Evolutionary conservation across 495 filamentous ascomycete species (phyloP).

Genomic region (Penicillium soppii): DNA sequence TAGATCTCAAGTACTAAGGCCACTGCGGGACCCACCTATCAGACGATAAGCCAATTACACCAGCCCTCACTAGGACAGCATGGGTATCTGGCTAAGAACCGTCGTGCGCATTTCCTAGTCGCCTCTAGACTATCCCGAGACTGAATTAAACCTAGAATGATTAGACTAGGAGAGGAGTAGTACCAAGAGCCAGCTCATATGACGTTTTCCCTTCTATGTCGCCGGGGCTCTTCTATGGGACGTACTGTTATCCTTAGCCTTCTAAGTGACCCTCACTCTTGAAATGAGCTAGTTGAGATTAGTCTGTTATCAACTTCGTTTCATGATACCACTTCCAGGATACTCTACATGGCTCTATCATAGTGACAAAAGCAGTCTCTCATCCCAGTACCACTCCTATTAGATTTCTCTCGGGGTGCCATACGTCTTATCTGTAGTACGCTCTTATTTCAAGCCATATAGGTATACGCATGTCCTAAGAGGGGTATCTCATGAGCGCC

Average conservation of each 20-base stretch:
- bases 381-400: constrained; percentile 2
- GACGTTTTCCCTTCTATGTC: constrained; percentile 2
- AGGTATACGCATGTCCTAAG: constrained; percentile 15
- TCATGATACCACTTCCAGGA: not conserved
- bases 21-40: too few relatives aligned
- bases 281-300: not conserved
- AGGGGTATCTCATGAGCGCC: constrained; percentile 15
- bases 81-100: too few relatives aligned
- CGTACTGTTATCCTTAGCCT: constrained; percentile 3
- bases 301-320: not conserved
- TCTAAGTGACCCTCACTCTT: not conserved
- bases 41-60: too few relatives aligned
- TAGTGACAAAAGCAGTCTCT: constrained; percentile 4
- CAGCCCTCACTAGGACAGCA: too few relatives aligned
- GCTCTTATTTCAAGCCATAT: constrained; percentile 2
- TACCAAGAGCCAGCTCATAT: constrained; percentile 5
- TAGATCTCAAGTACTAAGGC: too few relatives aligned
- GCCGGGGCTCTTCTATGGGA: constrained; percentile 1
- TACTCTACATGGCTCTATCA: constrained; percentile 3
- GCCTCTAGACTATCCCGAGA: constrained; percentile 3
- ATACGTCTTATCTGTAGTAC: constrained; percentile 4
- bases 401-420: constrained; percentile 1
- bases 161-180: constrained; percentile 9
- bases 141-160: constrained; percentile 5
- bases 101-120: too few relatives aligned